Conservation (phyloP, 352 stramenopile species). For the Elongisporangium senticosum region DNA sequence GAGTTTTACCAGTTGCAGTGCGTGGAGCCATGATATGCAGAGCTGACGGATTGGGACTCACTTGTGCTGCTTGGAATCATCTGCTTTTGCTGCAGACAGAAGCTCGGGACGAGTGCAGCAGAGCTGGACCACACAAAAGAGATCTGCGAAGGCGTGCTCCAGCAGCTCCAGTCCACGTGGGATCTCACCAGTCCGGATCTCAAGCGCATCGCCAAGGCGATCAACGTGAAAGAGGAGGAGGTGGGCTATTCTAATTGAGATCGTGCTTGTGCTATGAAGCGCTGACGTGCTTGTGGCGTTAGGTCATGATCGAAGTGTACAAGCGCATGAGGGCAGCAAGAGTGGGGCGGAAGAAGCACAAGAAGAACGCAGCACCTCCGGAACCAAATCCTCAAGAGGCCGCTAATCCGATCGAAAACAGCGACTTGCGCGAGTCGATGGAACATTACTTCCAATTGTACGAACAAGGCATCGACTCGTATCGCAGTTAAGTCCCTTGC, state of each 20-base stretch:
- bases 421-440: conserved; percentile 10
- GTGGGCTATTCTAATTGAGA: conserved; percentile 1
- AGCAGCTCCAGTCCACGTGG: conserved; percentile 64
- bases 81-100: conserved; percentile 23
- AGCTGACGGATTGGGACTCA: neutral
- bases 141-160: conserved; percentile 59
- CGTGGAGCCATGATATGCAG: conserved; percentile 5
- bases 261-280: neutral
- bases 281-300: neutral
- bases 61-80: neutral
- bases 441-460: conserved; percentile 48
- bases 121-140: conserved; percentile 75
- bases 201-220: conserved; percentile 49
- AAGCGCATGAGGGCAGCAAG: conserved; percentile 13
- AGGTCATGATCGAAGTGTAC: conserved; percentile 63
- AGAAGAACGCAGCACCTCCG: neutral
- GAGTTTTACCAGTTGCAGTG: conserved; percentile 85
- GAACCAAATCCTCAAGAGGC: neutral
- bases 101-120: conserved; percentile 46
- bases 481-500: conserved; percentile 37
- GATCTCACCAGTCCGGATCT: conserved; percentile 55
- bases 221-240: conserved; percentile 52
- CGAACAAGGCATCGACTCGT: conserved; percentile 56
- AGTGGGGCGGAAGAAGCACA: neutral
- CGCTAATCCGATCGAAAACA: neutral